A percentile compares a stretch with the other conserved stretches of the same genome.
phyloP scores from a whole-genome alignment of 768 basidiomycete species.

The Peribolospora baueri region DNA sequence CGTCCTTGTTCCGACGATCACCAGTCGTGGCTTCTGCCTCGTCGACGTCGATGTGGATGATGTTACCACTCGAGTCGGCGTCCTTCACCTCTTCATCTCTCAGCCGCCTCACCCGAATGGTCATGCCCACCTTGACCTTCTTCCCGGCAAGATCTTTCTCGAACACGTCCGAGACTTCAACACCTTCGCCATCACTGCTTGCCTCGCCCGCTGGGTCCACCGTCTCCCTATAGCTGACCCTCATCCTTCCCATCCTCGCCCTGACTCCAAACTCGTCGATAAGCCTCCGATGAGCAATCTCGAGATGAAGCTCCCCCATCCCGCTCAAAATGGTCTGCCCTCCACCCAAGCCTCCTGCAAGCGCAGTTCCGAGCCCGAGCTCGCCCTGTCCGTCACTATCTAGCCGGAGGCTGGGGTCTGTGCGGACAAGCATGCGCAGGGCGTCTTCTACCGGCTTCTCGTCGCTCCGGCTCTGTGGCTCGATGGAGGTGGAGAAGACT shows the following conservation, averaged over 20 bases:
- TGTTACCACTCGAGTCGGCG: background rate
- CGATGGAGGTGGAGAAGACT: conserved; percentile 59
- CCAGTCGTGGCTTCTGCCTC: background rate
- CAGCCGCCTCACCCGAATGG: background rate
- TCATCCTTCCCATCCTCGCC: conserved; percentile 1
- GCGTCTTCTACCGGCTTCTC: conserved; percentile 53
- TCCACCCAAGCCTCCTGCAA: conserved; percentile 28
- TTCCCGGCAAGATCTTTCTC: background rate
- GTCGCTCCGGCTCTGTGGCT: conserved; percentile 57
- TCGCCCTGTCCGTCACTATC: background rate
- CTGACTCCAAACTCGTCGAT: conserved; percentile 33
- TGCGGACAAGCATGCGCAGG: conserved; percentile 44
- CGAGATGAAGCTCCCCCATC: conserved; percentile 64
- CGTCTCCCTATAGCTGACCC: conserved; percentile 4
- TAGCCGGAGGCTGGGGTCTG: conserved; percentile 65
- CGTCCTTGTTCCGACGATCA: too few relatives aligned
- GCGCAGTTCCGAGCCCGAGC: conserved; percentile 20
- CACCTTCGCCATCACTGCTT: background rate
- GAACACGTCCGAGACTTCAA: background rate
- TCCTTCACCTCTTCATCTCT: background rate
- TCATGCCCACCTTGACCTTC: background rate
- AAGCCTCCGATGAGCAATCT: conserved; percentile 61
- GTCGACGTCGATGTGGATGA: background rate
- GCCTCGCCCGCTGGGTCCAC: background rate
- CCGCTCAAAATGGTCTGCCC: conserved; percentile 65